Base-by-base conservation (phyloP, 1,284 basidiomycete species). In the Apiotrichum montevideense region DNA sequence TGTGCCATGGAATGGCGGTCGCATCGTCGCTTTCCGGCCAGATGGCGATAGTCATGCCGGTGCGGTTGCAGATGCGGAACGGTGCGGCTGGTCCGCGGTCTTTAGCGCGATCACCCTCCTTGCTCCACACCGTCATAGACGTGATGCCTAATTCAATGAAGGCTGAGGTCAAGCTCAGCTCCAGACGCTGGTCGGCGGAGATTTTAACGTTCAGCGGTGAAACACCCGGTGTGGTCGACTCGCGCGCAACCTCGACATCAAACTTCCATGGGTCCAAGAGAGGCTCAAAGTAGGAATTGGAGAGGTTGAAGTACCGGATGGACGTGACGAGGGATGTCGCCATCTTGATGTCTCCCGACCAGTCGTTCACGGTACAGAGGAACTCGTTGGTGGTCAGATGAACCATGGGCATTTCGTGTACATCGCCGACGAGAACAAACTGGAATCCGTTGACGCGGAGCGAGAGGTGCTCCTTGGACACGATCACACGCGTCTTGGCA, bases 271-370 rank as follows among this genome's bases (percentile, higher is more conserved):
- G 96, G 72, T 99, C 96, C 67, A 98, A 90, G 52, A 99, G 78
- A n/a, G 97, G 96, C 77, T 99, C 96, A 91, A 96, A 99, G 71
- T 98, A 93, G 48, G 96, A 98, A 71, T 97, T 95, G 34, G 88
- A 87, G 54, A 98, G 78, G 76, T 99, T 99, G 89, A 92, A 98
- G 72, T 96, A 98, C 64, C 87, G 92, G 71, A 98, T 87, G 54
- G 87, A 85, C 3, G 85, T 85, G 15, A 85, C 85, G 63, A 96
- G 79, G 0, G 87, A 86, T 0, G 87, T 89, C 4, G 85, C 86
- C 8, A 90, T 86, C 71, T 87, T 86, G 48, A 96, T 77, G 90
- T 92, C 87, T 58, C 87, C 85, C 0, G 94, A 92, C 96, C 96
- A 99, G 72, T 99, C 94, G 63, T 87, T 87, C 2, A 88, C 86